Conservation (phyloP, 2,329 filamentous ascomycete species). For the Amesomyces nigricolor region DNA sequence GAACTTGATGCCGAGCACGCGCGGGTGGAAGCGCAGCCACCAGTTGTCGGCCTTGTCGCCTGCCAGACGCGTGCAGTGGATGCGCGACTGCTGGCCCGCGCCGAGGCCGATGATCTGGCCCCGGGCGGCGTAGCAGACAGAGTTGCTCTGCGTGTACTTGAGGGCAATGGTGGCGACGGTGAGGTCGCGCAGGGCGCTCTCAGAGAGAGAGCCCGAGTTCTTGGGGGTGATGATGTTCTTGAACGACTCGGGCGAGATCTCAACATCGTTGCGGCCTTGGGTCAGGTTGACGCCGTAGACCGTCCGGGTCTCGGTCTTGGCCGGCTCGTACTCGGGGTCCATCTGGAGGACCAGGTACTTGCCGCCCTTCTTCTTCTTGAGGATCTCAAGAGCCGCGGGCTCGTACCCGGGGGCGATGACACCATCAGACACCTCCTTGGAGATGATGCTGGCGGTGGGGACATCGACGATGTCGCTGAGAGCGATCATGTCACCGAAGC, state of each 20-base stretch:
- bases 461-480: conserved; percentile 87
- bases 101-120: conserved; percentile 92
- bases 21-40: conserved; percentile 98
- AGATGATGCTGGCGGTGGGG: conserved; percentile 94
- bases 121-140: conserved; percentile 92
- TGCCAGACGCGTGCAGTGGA: conserved; percentile 95
- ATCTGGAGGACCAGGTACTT: conserved; percentile 96
- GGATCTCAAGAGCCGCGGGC: conserved; percentile 77
- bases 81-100: conserved; percentile 93
- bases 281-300: conserved; percentile 85
- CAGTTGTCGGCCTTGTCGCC: conserved; percentile 99
- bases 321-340: conserved; percentile 77
- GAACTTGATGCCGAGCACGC: conserved; percentile 84
- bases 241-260: conserved; percentile 82
- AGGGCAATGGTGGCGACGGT: conserved; percentile 94
- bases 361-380: conserved; percentile 97
- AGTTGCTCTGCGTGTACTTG: conserved; percentile 99
- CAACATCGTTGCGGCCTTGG: conserved; percentile 88
- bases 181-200: conserved; percentile 79
- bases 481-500: conserved; percentile 94
- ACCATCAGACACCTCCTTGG: conserved; percentile 94
- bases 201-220: conserved; percentile 64
- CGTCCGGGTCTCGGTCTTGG: conserved; percentile 75
- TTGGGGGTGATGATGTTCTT: conserved; percentile 81
- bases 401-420: conserved; percentile 88